Conservation (phyloP, 768 basidiomycete species). For the Xerocomus potaroensis region DNA sequence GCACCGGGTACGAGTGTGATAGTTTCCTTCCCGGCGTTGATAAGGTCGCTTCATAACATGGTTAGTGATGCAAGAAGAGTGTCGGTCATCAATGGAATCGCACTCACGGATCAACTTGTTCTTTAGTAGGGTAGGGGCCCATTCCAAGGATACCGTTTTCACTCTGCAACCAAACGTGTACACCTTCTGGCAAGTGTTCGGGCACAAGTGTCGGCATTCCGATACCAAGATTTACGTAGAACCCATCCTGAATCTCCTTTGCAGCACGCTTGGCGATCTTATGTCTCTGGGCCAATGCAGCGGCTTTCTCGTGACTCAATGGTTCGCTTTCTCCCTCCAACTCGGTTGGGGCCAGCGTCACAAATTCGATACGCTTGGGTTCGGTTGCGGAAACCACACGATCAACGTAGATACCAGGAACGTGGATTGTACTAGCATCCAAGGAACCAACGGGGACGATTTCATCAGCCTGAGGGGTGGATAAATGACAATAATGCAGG, state of each 20-base stretch:
- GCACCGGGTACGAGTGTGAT: constrained; percentile 90
- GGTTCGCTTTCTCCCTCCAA: constrained; percentile 25
- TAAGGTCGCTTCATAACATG: constrained; percentile 59
- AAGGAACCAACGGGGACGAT: constrained; percentile 82
- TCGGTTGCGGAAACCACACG: constrained; percentile 77
- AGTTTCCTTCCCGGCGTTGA: constrained; percentile 95
- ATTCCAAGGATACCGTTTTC: constrained; percentile 89
- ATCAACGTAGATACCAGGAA: constrained; percentile 85
- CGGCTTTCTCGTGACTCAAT: constrained; percentile 46
- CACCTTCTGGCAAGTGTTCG: constrained; percentile 65
- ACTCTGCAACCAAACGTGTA: constrained; percentile 86
- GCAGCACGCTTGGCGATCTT: constrained; percentile 85
- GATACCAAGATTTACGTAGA: constrained; percentile 85
- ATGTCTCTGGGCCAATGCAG: constrained; percentile 53
- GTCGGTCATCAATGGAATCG: neutral
- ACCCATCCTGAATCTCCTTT: constrained; percentile 84
- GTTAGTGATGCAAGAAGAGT: constrained; percentile 3
- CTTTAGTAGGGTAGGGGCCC: constrained; percentile 84
- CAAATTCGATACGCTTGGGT: constrained; percentile 74
- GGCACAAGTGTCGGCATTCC: constrained; percentile 91
- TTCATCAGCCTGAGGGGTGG: constrained; percentile 63
- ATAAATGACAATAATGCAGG: neutral
- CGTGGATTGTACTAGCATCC: constrained; percentile 76
- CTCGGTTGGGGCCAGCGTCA: constrained; percentile 58
- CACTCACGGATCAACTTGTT: constrained; percentile 75